A percentile compares a stretch with the other conserved stretches of the same genome.
Conservation (phyloP, 768 basidiomycete genomes). For the Mycena crocata region DNA sequence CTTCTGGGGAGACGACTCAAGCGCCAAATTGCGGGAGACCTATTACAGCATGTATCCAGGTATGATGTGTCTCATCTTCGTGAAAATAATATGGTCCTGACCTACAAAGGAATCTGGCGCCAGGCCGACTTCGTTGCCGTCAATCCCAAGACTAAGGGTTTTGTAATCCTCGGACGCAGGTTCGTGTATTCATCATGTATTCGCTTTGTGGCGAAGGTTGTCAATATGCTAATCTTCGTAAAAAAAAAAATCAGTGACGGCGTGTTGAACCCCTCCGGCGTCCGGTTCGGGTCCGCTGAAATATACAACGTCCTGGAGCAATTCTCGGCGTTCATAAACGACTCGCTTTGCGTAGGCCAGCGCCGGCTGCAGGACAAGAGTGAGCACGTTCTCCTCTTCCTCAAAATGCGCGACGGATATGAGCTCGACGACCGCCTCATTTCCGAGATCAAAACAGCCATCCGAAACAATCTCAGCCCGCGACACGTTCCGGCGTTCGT, state of each 20-base stretch:
- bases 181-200: slow-evolving; percentile 33
- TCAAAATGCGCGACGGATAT: slow-evolving; percentile 69
- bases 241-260: no score
- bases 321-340: slow-evolving; percentile 67
- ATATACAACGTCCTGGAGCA: slow-evolving; percentile 80
- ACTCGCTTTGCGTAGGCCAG: slow-evolving; percentile 81
- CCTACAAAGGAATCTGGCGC: slow-evolving; percentile 64
- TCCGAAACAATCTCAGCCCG: slow-evolving; percentile 69
- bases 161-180: slow-evolving; percentile 75
- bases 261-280: slow-evolving; percentile 82
- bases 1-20: slow-evolving; percentile 75
- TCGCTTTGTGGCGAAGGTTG: not conserved
- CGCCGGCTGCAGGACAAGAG: slow-evolving; percentile 69
- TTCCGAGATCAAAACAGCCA: slow-evolving; percentile 63
- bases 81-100: not conserved
- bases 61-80: slow-evolving; percentile 27
- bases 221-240: no score
- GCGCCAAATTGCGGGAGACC: slow-evolving; percentile 68
- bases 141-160: slow-evolving; percentile 71
- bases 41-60: slow-evolving; percentile 76
- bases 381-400: slow-evolving; percentile 81
- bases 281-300: slow-evolving; percentile 86
- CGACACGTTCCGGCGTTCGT: slow-evolving; percentile 82
- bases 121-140: slow-evolving; percentile 77
- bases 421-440: slow-evolving; percentile 57